Percentiles rank a stretch among this genome's conserved stretches.
These are phyloP conservation scores for Alternaria burnsii DNA, from an alignment of 2,329 filamentous ascomycete genomes.

Conservation along the genomic window DNA sequence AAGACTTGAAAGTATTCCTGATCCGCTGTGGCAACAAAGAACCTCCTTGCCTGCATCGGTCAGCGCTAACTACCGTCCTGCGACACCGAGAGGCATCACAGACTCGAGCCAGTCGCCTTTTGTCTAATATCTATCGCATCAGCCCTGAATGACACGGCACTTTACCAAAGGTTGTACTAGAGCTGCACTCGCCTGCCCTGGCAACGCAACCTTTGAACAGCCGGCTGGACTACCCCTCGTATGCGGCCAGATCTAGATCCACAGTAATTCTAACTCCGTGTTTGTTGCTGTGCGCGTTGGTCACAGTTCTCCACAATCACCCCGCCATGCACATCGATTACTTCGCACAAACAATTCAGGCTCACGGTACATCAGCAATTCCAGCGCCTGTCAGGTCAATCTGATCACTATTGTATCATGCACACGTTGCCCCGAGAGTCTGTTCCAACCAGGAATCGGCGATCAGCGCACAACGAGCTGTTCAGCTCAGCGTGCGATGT, in stretches of 20 bases:
- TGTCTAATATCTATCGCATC: neutral
- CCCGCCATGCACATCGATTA: neutral
- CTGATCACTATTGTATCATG: neutral
- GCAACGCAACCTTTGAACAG: neutral
- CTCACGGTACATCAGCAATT: neutral
- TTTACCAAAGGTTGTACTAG: neutral
- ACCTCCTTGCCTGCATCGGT: neutral
- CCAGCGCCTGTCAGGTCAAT: neutral
- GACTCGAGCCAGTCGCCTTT: neutral
- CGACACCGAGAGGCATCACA: neutral
- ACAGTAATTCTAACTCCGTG: neutral
- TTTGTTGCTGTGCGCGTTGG: neutral
- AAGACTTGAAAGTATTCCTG: neutral
- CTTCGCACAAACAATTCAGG: neutral
- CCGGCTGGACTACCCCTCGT: conserved; percentile 1
- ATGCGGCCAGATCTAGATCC: neutral
- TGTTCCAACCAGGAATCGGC: conserved; percentile 26
- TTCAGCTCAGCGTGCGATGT: conserved; percentile 20
- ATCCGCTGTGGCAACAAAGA: neutral
- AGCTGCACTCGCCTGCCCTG: neutral
- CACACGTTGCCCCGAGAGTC: conserved; percentile 11
- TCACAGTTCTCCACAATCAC: conserved; percentile 1
- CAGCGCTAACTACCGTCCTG: neutral
- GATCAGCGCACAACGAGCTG: conserved; percentile 26
- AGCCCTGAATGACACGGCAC: neutral